Conservation (phyloP, 495 filamentous ascomycete genomes). For the Tuber aestivum region DNA sequence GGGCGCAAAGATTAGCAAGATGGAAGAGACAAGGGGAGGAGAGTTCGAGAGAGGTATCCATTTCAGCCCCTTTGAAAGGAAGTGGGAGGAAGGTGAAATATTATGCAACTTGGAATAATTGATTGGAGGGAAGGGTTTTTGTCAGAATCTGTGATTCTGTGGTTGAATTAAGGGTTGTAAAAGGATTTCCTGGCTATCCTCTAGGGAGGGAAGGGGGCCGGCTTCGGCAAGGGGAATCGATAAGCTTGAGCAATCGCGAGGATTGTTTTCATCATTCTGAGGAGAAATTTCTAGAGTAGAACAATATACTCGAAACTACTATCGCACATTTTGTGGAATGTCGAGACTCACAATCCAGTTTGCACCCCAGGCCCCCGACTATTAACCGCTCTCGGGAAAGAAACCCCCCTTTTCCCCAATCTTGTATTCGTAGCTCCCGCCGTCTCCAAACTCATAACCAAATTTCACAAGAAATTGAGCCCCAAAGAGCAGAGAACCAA, state of each 20-base stretch:
- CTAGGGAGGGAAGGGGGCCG: no score
- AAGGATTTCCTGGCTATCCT: background rate
- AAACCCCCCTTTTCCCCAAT: no score
- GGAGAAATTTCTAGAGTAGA: background rate
- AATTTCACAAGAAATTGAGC: no score
- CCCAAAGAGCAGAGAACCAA: no score
- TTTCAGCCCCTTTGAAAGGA: background rate
- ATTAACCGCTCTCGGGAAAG: no score
- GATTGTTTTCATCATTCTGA: background rate
- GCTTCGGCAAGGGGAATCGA: background rate
- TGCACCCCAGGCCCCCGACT: no score
- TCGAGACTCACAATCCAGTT: no score
- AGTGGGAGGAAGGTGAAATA: background rate
- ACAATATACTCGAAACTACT: background rate
- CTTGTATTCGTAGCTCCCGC: no score
- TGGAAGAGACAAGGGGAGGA: background rate
- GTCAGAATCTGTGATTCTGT: background rate
- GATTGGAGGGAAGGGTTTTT: background rate
- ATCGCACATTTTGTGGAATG: no score
- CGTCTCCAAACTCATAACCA: no score
- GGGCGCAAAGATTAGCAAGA: background rate
- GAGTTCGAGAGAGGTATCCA: background rate
- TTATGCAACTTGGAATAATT: background rate
- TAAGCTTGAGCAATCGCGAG: background rate
- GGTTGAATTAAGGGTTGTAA: background rate